Conservation (phyloP, 768 basidiomycete species). For the Chalciporus sphaerocephalus region DNA sequence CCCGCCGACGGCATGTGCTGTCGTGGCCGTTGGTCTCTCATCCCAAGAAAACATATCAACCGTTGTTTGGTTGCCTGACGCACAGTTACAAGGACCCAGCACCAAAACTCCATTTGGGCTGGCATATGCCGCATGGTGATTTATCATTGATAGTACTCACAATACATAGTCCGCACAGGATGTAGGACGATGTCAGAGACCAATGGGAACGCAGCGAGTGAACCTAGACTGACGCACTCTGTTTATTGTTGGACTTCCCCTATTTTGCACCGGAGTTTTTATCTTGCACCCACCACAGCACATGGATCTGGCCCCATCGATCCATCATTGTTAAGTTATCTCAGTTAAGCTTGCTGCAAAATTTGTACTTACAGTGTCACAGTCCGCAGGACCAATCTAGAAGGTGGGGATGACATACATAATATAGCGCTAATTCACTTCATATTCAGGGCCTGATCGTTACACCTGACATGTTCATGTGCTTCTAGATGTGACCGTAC, state of each 20-base stretch:
- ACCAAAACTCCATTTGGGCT: constrained; percentile 13
- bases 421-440: constrained; percentile 12
- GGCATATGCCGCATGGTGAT: constrained; percentile 9
- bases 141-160: constrained; percentile 5
- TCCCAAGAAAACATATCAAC: background rate
- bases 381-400: constrained; percentile 6
- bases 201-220: background rate
- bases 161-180: constrained; percentile 11
- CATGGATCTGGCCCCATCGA: constrained; percentile 3
- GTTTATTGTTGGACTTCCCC: constrained; percentile 12
- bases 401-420: constrained; percentile 15
- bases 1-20: constrained; percentile 2
- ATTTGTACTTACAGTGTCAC: no score
- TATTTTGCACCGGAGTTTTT: constrained; percentile 8
- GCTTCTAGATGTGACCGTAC: constrained; percentile 9
- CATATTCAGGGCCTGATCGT: constrained; percentile 5
- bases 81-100: constrained; percentile 7
- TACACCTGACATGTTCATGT: constrained; percentile 13
- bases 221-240: constrained; percentile 7
- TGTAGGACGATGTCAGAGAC: background rate
- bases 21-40: background rate
- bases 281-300: constrained; percentile 15
- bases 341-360: constrained; percentile 11
- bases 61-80: constrained; percentile 5
- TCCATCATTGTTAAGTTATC: constrained; percentile 12